These are phyloP conservation scores for Erythrophleum ivorense DNA, from an alignment of 331 rosid species.

Conservation along the genomic window DNA sequence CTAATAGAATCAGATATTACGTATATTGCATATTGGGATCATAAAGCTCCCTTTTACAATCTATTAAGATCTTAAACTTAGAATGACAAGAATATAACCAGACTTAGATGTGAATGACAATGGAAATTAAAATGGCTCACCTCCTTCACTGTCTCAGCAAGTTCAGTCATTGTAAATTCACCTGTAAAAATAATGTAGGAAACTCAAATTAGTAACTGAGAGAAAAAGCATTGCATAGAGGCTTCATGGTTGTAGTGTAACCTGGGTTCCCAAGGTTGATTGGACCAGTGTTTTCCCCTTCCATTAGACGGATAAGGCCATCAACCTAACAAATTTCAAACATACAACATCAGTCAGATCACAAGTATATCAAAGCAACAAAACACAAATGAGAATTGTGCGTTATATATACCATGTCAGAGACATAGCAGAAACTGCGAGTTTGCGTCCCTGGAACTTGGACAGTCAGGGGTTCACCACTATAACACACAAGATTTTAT, in stretches of 20 bases:
- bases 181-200: constrained; percentile 41
- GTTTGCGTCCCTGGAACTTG: constrained; percentile 78
- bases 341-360: neutral
- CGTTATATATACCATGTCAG: constrained; percentile 62
- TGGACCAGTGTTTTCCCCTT: constrained; percentile 74
- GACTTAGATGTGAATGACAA: neutral
- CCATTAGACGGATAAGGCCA: constrained; percentile 77
- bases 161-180: constrained; percentile 68
- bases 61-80: neutral
- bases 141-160: constrained; percentile 71
- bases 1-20: neutral
- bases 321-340: constrained; percentile 55
- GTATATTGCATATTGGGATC: neutral
- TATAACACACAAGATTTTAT: constrained; percentile 26
- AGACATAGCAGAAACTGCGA: constrained; percentile 76
- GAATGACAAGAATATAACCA: neutral
- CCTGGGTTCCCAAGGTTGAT: constrained; percentile 81
- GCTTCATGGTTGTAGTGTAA: neutral
- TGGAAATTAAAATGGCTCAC: constrained; percentile 25
- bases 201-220: constrained; percentile 1
- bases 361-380: neutral
- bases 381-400: neutral
- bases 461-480: constrained; percentile 68
- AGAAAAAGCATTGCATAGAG: neutral
- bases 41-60: neutral